Percentiles rank a stretch among this genome's conserved stretches.
phyloP scores from a whole-genome alignment of 768 basidiomycete species.

The Xerocomellus amylosporus region DNA sequence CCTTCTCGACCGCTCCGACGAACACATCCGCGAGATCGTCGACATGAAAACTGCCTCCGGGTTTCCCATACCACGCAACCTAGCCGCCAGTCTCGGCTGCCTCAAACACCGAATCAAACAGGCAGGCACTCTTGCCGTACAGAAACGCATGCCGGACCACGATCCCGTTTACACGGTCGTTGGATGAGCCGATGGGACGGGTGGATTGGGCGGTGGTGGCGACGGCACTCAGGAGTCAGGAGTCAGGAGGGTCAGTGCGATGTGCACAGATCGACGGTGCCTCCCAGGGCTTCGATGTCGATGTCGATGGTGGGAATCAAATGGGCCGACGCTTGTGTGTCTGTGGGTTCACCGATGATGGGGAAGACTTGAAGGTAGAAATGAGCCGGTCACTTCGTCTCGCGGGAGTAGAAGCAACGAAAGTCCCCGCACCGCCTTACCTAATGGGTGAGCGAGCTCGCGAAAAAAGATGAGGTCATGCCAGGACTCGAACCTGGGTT shows the following conservation, averaged over 20 bases:
- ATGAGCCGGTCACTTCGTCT: too few species aligned
- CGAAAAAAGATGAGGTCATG: background rate
- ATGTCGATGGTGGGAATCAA: too few species aligned
- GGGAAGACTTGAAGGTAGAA: too few species aligned
- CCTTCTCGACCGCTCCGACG: slow-evolving; percentile 33
- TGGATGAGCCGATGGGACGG: slow-evolving; percentile 22
- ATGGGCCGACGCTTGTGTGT: too few species aligned
- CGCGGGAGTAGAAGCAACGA: too few species aligned
- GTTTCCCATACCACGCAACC: slow-evolving; percentile 26
- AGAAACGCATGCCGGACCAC: slow-evolving; percentile 33
- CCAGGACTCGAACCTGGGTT: slow-evolving; percentile 30
- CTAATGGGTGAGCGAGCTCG: too few species aligned
- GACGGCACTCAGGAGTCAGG: slow-evolving; percentile 18
- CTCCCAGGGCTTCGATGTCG: too few species aligned
- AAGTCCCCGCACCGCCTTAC: too few species aligned
- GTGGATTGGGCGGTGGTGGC: slow-evolving; percentile 14
- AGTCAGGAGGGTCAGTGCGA: slow-evolving; percentile 17
- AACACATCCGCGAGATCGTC: slow-evolving; percentile 38
- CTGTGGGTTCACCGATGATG: too few species aligned
- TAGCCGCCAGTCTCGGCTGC: slow-evolving; percentile 16
- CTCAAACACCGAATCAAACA: slow-evolving; percentile 25
- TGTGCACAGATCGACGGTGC: too few species aligned
- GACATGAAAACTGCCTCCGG: slow-evolving; percentile 31
- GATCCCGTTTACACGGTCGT: slow-evolving; percentile 31
- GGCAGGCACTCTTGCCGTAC: slow-evolving; percentile 30